A percentile compares a stretch with the other conserved stretches of the same genome.
These are phyloP conservation scores for Chytridium lagenaria DNA, from an alignment of 371 early-diverging fungal genomes.

Conservation along the genomic window DNA sequence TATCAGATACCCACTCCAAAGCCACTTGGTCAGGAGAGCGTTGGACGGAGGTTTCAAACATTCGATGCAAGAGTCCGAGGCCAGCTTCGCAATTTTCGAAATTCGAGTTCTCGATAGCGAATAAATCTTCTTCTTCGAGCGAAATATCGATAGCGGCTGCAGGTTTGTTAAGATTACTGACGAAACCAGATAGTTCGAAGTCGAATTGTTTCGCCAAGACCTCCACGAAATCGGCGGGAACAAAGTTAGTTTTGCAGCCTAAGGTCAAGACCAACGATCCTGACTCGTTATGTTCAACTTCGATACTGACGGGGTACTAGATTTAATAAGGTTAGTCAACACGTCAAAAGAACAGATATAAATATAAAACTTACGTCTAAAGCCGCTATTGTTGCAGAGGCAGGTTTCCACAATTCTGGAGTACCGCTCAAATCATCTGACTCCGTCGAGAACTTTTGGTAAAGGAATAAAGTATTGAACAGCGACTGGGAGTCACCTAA, in stretches of 20 bases:
- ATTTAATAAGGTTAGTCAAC: neutral
- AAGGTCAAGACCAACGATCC: neutral
- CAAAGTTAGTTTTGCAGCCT: slow-evolving; percentile 2
- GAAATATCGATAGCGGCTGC: neutral
- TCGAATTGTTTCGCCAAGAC: neutral
- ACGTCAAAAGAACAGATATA: neutral
- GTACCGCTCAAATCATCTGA: neutral
- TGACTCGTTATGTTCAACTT: neutral
- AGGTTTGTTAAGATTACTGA: neutral
- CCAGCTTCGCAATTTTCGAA: neutral
- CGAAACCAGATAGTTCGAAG: neutral
- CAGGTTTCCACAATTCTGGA: neutral
- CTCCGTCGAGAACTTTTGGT: neutral
- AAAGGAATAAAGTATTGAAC: slow-evolving; percentile 1
- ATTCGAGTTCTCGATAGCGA: neutral
- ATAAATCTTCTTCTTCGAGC: neutral
- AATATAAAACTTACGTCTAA: slow-evolving; percentile 8
- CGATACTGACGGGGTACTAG: neutral
- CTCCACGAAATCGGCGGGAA: neutral
- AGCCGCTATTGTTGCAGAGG: neutral
- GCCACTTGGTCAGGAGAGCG: neutral
- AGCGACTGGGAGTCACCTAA: neutral
- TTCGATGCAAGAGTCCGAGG: neutral
- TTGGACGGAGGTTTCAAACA: neutral
- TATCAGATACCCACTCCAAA: neutral